Evolutionary conservation across 257 asterid species (phyloP).

Genomic region (Solanum phureja): DNA sequence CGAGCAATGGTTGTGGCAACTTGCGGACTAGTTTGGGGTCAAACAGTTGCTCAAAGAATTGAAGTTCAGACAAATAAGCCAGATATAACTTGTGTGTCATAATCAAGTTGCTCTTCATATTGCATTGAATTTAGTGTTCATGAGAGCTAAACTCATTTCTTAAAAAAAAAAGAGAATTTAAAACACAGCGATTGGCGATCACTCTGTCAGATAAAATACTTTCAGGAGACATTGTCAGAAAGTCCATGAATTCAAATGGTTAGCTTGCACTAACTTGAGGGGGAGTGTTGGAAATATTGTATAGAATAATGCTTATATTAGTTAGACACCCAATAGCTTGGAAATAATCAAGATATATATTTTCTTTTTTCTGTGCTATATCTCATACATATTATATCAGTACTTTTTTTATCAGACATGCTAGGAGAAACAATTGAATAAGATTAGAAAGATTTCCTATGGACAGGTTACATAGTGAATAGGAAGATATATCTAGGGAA

Average conservation of each 20-base stretch:
- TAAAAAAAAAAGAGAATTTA: neutral
- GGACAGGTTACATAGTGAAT: neutral
- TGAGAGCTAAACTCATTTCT: neutral
- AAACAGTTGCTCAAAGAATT: neutral
- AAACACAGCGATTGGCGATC: neutral
- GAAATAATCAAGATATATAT: neutral
- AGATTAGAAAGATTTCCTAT: neutral
- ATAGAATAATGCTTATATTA: neutral
- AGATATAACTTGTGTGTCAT: neutral
- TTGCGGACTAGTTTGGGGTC: neutral
- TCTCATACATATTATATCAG: neutral
- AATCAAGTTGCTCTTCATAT: neutral
- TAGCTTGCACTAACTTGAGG: neutral
- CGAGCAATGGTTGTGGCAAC: neutral
- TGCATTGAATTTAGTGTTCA: neutral
- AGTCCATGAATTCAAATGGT: neutral
- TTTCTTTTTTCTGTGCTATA: neutral
- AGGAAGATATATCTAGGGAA: neutral
- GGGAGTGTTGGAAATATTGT: neutral
- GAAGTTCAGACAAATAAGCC: neutral
- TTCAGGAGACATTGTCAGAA: neutral
- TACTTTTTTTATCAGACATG: neutral
- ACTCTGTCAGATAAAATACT: neutral
- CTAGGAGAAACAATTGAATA: neutral
- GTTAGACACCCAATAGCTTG: neutral